Evolutionary conservation across 441 rosid species (phyloP).

Genomic region (Adansonia gregorii): DNA sequence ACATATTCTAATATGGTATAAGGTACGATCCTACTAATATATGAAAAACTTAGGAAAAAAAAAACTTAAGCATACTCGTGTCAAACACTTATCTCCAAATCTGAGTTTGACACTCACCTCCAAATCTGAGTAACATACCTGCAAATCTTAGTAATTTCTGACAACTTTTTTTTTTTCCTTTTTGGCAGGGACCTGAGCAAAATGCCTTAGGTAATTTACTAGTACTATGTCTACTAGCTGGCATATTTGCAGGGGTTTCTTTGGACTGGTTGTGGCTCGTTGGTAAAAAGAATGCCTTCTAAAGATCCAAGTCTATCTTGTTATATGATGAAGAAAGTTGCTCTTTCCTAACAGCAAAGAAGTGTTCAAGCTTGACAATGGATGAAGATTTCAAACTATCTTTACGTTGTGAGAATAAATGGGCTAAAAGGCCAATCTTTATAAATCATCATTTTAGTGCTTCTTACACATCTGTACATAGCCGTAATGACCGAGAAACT

Average conservation of each 20-base stretch:
- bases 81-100: no score
- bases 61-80: no score
- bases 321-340: neutral
- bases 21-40: no score
- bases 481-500: neutral
- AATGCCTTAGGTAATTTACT: conserved; percentile 84
- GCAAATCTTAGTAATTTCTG: neutral
- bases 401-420: neutral
- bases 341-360: neutral
- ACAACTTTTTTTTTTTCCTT: neutral
- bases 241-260: conserved; percentile 66
- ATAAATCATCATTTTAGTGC: neutral
- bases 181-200: conserved; percentile 79
- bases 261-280: conserved; percentile 90
- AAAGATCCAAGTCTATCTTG: conserved; percentile 14
- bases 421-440: neutral
- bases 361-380: neutral
- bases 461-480: neutral
- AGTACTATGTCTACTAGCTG: conserved; percentile 60
- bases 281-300: conserved; percentile 56
- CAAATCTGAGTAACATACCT: no score
- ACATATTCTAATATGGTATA: no score
- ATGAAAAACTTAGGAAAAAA: no score
- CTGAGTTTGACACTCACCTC: no score
- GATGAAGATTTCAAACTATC: neutral